Evolutionary conservation across 177 flowering plant species (phyloP), one percentile per base, ranked within the genome.

Genomic region (Telopea speciosissima): DNA sequence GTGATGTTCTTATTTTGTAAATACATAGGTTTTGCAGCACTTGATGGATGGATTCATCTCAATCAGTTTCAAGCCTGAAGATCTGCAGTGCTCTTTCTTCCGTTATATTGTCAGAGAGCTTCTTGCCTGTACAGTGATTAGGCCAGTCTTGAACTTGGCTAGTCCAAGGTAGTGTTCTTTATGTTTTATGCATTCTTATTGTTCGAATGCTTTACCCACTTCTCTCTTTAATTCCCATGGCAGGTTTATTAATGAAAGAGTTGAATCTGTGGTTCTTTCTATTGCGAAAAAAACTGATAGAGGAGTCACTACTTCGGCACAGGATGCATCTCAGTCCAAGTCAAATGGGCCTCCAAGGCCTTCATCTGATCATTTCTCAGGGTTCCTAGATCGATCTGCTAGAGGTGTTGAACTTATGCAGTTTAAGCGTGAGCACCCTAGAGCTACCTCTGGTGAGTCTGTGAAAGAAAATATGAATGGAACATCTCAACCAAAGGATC

Each of bases 201-300:
- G 31, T 72, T 76, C 62, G 28, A 21, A 36, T 74, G 14, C 70
- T 66, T 59, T 75, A 63, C 63, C 76, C 17, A 42, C 26, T 75
- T 60, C 66, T 68, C 44, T 65, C 68, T 74, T 67, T 52, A 76
- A 45, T 68, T 70, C 71, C 63, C 44, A 28, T 81, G 71, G 25
- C 84, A 96, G 99, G 88, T 96, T 96, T 80, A 88, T 96, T 26
- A 96, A 96, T 81, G 97, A 93, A 81, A 87, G 87, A 74, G 89
- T 96, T 71, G 99, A 93, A 81, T 76, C 77, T 36, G 33, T 88
- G 33, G 90, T 81, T 68, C 77, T 87, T 71, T 85, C 90, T 65
- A 61, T 62, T 67, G 74, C 71, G 40, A 65, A 70, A 25, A 90
- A 87, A 81, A 70, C 82, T 67, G 81, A 85, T 63, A 88, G 83